Percentiles rank a stretch among this genome's conserved stretches.
Conservation (phyloP, 768 basidiomycete species). For the Mycena olivaceomarginata region DNA sequence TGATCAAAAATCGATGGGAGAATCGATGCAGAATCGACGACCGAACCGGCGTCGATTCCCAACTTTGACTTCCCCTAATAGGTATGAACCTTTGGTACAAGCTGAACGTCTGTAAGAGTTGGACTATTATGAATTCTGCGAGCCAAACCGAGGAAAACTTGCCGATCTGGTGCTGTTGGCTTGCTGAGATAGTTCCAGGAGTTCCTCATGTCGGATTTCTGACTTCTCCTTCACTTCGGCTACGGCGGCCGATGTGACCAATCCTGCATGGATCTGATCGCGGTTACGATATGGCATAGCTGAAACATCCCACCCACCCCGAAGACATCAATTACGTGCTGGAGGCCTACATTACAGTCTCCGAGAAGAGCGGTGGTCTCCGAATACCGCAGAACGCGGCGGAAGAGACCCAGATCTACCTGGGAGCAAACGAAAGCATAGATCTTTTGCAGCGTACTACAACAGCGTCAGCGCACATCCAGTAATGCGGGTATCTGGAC, state of each 20-base stretch:
- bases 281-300: too few species aligned
- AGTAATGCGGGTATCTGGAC: not conserved
- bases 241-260: not conserved
- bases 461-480: too few species aligned
- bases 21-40: too few species aligned
- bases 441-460: slow-evolving; percentile 31
- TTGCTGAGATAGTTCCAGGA: slow-evolving; percentile 9
- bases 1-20: too few species aligned
- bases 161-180: slow-evolving; percentile 21
- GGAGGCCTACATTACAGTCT: slow-evolving; percentile 21
- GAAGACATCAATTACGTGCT: slow-evolving; percentile 1
- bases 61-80: too few species aligned
- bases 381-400: slow-evolving; percentile 3
- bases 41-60: too few species aligned
- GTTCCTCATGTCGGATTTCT: slow-evolving; percentile 12
- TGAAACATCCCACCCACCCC: not conserved
- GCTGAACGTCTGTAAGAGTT: slow-evolving; percentile 8
- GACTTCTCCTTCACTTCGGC: not conserved
- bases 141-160: not conserved
- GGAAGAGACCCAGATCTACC: slow-evolving; percentile 21
- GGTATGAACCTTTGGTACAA: slow-evolving; percentile 17
- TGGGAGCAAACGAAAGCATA: slow-evolving; percentile 26
- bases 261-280: slow-evolving; percentile 6
- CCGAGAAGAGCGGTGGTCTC: slow-evolving; percentile 20
- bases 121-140: not conserved